Evolutionary conservation across 164 flowering plant genomes (phyloP).

Genomic region (Piper betle): DNA sequence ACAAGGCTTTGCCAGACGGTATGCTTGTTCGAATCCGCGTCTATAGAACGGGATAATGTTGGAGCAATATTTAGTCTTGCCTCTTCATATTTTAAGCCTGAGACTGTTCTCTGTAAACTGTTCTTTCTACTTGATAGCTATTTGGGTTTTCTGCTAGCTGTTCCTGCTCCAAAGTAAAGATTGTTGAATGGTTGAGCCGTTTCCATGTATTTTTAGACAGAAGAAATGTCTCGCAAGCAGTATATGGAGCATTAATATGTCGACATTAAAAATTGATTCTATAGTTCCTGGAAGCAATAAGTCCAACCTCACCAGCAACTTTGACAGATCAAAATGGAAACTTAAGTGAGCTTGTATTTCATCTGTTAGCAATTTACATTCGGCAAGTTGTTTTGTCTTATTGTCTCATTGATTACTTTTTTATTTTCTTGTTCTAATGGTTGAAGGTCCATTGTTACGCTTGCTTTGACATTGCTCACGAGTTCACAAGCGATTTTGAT

Average conservation of each 20-base stretch:
- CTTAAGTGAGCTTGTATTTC: conserved; percentile 39
- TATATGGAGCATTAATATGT: too few species aligned
- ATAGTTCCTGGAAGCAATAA: conserved; percentile 27
- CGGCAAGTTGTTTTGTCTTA: not conserved
- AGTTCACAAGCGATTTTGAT: conserved; percentile 95
- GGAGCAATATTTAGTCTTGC: not conserved
- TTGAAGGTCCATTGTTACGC: conserved; percentile 61
- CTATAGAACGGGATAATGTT: conserved; percentile 1
- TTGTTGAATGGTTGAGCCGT: too few species aligned
- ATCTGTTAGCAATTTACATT: not conserved
- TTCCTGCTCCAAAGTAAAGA: too few species aligned
- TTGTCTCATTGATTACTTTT: not conserved
- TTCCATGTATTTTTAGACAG: too few species aligned
- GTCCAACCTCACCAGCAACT: conserved; percentile 20
- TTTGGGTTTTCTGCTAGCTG: too few species aligned
- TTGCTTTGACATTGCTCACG: conserved; percentile 77
- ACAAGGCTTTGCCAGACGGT: conserved; percentile 35
- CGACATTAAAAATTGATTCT: conserved; percentile 6
- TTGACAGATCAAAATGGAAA: conserved; percentile 52
- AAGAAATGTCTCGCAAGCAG: too few species aligned
- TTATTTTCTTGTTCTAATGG: not conserved
- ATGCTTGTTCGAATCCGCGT: conserved; percentile 10
- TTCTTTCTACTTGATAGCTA: too few species aligned
- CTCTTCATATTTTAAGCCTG: not conserved
- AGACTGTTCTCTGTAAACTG: not conserved